Percentiles rank a stretch among this genome's conserved stretches.
phyloP scores from a whole-genome alignment of 1,284 basidiomycete genomes.

The Farysia itapuensis region DNA sequence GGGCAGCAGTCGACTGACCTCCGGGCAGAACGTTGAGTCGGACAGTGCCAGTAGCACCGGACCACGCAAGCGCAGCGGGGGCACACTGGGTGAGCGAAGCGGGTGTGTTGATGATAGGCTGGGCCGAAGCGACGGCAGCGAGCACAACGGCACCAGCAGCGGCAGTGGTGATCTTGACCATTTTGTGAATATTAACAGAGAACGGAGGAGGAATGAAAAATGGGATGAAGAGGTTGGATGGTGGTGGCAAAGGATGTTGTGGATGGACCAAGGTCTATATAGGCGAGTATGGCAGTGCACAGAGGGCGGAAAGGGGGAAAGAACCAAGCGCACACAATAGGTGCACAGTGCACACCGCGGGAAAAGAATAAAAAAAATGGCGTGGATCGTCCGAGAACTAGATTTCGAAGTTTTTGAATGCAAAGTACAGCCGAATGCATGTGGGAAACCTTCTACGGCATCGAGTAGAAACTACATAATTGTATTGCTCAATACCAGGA shows the following conservation, averaged over 20 bases:
- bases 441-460: too few species aligned
- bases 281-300: too few species aligned
- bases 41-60: constrained; percentile 23
- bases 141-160: constrained; percentile 34
- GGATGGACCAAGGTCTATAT: constrained; percentile 1
- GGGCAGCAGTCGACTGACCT: constrained; percentile 35
- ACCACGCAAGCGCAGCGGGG: constrained; percentile 28
- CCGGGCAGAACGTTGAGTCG: constrained; percentile 28
- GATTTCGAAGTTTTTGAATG: too few species aligned
- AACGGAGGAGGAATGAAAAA: background rate
- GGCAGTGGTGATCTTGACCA: constrained; percentile 38
- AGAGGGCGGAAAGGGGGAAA: background rate
- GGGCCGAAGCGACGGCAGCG: constrained; percentile 21
- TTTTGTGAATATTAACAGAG: constrained; percentile 9
- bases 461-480: too few species aligned
- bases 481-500: too few species aligned
- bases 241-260: too few species aligned
- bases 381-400: too few species aligned
- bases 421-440: too few species aligned
- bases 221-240: too few species aligned
- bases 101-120: constrained; percentile 32
- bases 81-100: constrained; percentile 31
- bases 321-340: too few species aligned
- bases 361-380: too few species aligned
- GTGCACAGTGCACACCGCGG: too few species aligned